Base-by-base conservation (phyloP, 2,329 filamentous ascomycete species). In the Aspergillus japonicus region DNA sequence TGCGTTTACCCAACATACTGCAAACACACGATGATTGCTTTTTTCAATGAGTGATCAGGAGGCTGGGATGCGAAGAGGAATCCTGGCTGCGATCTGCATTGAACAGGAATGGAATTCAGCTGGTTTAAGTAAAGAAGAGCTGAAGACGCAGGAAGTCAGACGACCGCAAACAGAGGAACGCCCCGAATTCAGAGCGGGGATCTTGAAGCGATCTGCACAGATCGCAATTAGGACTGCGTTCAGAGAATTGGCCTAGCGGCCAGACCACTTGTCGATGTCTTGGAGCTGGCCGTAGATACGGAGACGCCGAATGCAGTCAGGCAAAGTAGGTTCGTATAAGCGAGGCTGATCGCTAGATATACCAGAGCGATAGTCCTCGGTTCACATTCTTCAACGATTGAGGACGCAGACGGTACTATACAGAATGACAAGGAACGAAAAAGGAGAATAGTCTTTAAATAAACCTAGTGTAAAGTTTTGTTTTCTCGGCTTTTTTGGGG, bases 71-170 rank as follows among this genome's bases (percentile, higher is more conserved):
- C 55, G 59, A 51, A 62, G 66, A 69, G 67, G 59, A 59, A 55
- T 60, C 61, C 56, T 66, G 59, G 61, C 24, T 51, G 63, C 60
- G 39, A 59, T 55, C 60, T 58, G 50, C 59, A 57, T 59, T 62
- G 59, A 64, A 58, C 33, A 65, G 66, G 65, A 63, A 71, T 71
- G 68, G 70, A 60, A 63, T 67, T 67, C 60, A 47, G 58, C 64
- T 62, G 63, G 53, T 69, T 71, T 74, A 74, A 74, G 69, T 73
- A 71, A 64, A 65, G 24, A 51, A 54, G 54, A 52, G 62, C 48
- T 64, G 50, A 58, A 65, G 60, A 52, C 51, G 33, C 47, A 44
- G 33, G 44, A 23, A 55, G 53, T 35, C 24, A 53, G 47, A 33
- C 49, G 47, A 50, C 68, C 62, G 65, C 26, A 66, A 66, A 62